phyloP scores from a whole-genome alignment of 768 basidiomycete genomes.

The Stropharia rugosoannulata region DNA sequence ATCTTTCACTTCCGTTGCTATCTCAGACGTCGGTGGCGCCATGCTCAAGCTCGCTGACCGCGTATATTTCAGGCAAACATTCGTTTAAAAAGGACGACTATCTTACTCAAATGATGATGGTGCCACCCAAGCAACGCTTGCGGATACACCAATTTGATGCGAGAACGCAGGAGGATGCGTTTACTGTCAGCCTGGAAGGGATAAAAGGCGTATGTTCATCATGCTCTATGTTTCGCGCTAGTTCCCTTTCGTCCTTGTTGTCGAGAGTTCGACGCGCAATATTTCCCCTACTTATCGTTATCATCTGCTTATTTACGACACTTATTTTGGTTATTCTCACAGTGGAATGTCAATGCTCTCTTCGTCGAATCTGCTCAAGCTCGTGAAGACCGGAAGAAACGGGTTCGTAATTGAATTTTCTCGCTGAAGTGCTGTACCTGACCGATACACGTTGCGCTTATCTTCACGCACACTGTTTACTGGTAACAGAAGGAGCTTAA shows the following conservation, averaged over 20 bases:
- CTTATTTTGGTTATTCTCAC: neutral
- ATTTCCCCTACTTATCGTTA: too few species aligned
- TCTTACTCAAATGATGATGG: slow-evolving; percentile 60
- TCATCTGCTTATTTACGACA: too few species aligned
- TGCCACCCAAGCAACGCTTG: slow-evolving; percentile 70
- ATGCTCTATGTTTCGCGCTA: slow-evolving; percentile 8
- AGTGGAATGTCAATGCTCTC: slow-evolving; percentile 70
- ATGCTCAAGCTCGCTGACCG: slow-evolving; percentile 8
- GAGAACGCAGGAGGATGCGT: slow-evolving; percentile 70
- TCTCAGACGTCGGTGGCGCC: neutral
- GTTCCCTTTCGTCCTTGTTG: slow-evolving; percentile 4
- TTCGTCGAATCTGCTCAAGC: slow-evolving; percentile 72
- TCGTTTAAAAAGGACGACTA: slow-evolving; percentile 80
- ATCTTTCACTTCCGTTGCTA: slow-evolving; percentile 1
- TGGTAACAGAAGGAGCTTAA: slow-evolving; percentile 65
- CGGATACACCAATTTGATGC: slow-evolving; percentile 61
- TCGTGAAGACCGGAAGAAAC: slow-evolving; percentile 73
- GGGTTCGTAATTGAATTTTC: slow-evolving; percentile 45
- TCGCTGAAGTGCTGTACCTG: neutral
- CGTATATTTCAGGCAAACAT: slow-evolving; percentile 57
- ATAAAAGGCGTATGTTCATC: slow-evolving; percentile 62
- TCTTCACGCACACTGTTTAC: slow-evolving; percentile 3
- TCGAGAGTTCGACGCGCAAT: neutral
- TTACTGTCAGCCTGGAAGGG: slow-evolving; percentile 70
- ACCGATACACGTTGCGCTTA: neutral